Base-by-base conservation (phyloP, 352 stramenopile species). In the Pythium dissimile region DNA sequence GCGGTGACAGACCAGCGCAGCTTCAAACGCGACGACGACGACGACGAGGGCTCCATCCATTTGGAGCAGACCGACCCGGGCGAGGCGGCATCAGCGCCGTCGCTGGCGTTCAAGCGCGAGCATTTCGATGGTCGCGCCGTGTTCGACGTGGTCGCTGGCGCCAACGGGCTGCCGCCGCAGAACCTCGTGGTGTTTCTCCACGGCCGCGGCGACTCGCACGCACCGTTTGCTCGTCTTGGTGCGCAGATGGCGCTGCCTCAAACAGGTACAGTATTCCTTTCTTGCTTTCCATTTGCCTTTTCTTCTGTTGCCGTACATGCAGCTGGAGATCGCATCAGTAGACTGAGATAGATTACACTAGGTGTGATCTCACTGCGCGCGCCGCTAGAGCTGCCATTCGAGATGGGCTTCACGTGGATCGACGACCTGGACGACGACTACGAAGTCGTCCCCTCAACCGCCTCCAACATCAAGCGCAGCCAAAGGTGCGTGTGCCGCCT, bases 101-200 rank as follows among this genome's bases (percentile, higher is more conserved):
- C 61, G 35, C 48, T 64, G 18, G 35, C 20, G 7, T 21, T 69
- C 24, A 13, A 46, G n/a, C 54, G 16, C 20, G 48, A 42, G 7
- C 20, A 55, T 26, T 64, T 69, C 42, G 24, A 13, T 10, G 18
- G 38, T 18, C 62, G 1, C 0, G 34, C 43, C 24, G 21, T 26
- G 44, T 84, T 87, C 39, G 24, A 62, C 9, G 44, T 75, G 16
- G 37, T 66, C n/a, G 1, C 62, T 1, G 62, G 62, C 18, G 42
- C 46, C 18, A 45, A 65, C 21, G 44, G 48, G 4, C 44, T 71
- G 15, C 41, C 65, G 28, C 51, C 70, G 37, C 73, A 89, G 46
- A 90, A 88, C 43, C 23, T 88, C 23, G 56, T 88, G 6, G 24
- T 90, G 27, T 72, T 88, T 52, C 60, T 90, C 18, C 80, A 90